Conservation (phyloP, 352 stramenopile genomes). For the Phytophthora constricta region DNA sequence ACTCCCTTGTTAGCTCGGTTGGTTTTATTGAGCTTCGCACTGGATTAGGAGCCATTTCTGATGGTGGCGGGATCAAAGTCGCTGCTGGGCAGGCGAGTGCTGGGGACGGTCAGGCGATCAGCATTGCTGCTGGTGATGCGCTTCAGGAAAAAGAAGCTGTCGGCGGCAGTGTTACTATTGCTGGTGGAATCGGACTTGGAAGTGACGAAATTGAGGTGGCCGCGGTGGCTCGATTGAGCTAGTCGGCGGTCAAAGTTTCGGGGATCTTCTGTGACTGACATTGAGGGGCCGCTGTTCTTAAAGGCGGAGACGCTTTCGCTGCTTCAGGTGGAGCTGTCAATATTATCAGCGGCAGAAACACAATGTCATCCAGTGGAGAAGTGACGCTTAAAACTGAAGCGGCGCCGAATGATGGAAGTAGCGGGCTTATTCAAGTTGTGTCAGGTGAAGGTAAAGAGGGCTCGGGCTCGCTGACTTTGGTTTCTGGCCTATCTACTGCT, state of each 20-base stretch:
- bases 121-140: constrained; percentile 49
- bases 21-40: constrained; percentile 59
- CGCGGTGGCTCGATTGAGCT: constrained; percentile 50
- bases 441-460: constrained; percentile 32
- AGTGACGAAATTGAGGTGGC: constrained; percentile 46
- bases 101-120: constrained; percentile 43
- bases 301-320: constrained; percentile 45
- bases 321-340: constrained; percentile 53
- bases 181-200: constrained; percentile 47
- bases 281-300: constrained; percentile 51
- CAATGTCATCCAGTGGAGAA: constrained; percentile 54
- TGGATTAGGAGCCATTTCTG: constrained; percentile 43
- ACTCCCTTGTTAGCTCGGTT: constrained; percentile 35
- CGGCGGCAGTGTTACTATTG: constrained; percentile 46
- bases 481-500: constrained; percentile 32
- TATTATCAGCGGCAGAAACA: constrained; percentile 54
- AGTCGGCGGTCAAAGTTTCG: constrained; percentile 53
- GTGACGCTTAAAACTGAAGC: constrained; percentile 45
- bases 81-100: constrained; percentile 41
- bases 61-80: constrained; percentile 50
- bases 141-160: constrained; percentile 43
- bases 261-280: constrained; percentile 43
- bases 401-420: constrained; percentile 40
- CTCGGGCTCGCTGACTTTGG: constrained; percentile 34
- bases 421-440: constrained; percentile 37